Evolutionary conservation across 2,329 filamentous ascomycete genomes (phyloP), one percentile per base, ranked within the genome.

Genomic region (Neocucurbitaria cava): DNA sequence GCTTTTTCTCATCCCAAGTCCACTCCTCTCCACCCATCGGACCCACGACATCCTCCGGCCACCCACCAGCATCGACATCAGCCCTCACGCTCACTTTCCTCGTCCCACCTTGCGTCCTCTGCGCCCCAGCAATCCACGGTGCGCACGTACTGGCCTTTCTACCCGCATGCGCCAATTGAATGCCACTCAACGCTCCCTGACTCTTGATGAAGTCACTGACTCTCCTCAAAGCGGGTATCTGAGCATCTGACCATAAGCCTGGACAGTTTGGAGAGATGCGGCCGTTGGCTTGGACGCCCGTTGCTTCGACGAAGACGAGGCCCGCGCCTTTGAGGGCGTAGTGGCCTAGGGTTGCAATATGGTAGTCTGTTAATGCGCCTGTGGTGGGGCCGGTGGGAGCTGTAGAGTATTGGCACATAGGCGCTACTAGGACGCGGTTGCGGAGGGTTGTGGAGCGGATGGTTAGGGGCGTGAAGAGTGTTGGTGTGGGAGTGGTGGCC

Each of bases 381-480:
- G 70, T 76, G 26, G 69, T 42, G 3, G 75, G 73, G 1, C 78
- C 77, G 6, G 56, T 43, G 1, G 68, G 49, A 3, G 73, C 70
- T 9, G 66, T 71, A 42, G 59, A 66, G 59, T 70, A 76, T 49
- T 75, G 72, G 58, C 74, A 76, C 73, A 76, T 75, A n/a, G 73
- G 74, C 0, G 73, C 70, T 9, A 76, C 72, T 4, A 74, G 47
- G 49, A 76, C 74, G 52, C 74, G 69, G 57, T 76, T 76, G 33
- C 68, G 66, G 23, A 76, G 65, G 1, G 70, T 76, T 3, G 63
- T 66, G 28, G 61, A 61, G 38, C 74, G 68, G 46, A 76, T 76
- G n/a, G 63, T 70, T 23, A 76, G 66, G 5, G 74, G 71, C 10
- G 52, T 72, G 58, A 76, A 76, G 39, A 76, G 68, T 1, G 66